Base-by-base conservation (phyloP, 805 yeast genomes). In the Ogataea nitratoaversa region DNA sequence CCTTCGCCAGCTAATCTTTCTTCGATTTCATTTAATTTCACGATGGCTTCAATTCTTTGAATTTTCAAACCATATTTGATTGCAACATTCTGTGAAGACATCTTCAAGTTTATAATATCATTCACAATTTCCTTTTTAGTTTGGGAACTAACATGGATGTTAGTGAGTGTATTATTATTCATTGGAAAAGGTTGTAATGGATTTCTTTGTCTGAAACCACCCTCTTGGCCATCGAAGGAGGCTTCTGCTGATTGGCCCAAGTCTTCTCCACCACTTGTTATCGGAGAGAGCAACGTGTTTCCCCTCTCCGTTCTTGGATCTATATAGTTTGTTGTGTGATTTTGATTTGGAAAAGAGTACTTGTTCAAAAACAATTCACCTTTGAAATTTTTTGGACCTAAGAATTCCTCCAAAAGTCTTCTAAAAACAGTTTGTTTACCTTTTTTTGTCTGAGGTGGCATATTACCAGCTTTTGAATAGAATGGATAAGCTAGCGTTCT, bases 31-130 rank as follows among this genome's bases (percentile, higher is more conserved):
- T 75, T 70, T 47, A 91, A 72, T 59, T 76, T 79, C 19, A 85
- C 66, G 42, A 91, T 72, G n/a, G 97, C 98, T 57, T 90, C 96
- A 17, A 93, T 71, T 60, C 98, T 78, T 38, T 89, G 85, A 46
- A 89, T 76, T 57, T 87, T 84, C 49, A 91, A 68, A 3, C 95
- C 91, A 56, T 79, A 82, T 55, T 77, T 76, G 47, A 82, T 76
- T 9, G 96, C 90, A 34, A 86, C 79, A 49, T 79, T 82, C 59
- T 85, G 91, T 18, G 81, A 65, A 32, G 83, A 72, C 36, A 72
- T 54, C 32, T 78, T 76, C 23, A 77, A 74, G 31, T 67, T 70
- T 13, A 54, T 34, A 17, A 56, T 46, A 38, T 79, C 88, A 34
- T 71, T 65, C 42, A 76, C 72, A 23, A 93, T 82, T 32, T 73